phyloP scores from a whole-genome alignment of 2,329 filamentous ascomycete species.

The Cucurbitaria berberidis region DNA sequence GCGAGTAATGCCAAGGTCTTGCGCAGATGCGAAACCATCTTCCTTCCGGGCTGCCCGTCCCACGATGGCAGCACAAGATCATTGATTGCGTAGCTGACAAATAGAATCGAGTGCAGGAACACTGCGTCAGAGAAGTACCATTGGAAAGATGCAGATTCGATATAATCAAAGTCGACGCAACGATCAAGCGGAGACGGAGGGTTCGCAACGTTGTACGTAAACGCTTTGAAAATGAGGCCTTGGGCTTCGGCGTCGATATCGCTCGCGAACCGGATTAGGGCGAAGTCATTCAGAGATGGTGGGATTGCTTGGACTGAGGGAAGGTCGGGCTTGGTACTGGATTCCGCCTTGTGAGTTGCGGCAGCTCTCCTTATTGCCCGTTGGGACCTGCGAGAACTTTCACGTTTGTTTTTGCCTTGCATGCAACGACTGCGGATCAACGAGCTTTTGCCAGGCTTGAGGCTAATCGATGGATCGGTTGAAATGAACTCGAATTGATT shows the following conservation, averaged over 20 bases:
- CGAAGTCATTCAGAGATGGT: neutral
- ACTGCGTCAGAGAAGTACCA: slow-evolving; percentile 12
- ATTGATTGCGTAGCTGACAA: slow-evolving; percentile 12
- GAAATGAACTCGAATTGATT: slow-evolving; percentile 14
- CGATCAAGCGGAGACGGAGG: slow-evolving; percentile 13
- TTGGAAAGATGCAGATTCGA: slow-evolving; percentile 9
- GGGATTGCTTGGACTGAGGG: neutral
- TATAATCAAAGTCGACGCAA: slow-evolving; percentile 12
- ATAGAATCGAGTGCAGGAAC: slow-evolving; percentile 17
- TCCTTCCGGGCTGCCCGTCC: slow-evolving; percentile 8
- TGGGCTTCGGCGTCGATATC: slow-evolving; percentile 7
- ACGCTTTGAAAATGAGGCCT: slow-evolving; percentile 10
- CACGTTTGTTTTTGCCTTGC: slow-evolving; percentile 27
- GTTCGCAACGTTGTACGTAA: slow-evolving; percentile 8
- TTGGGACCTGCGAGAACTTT: slow-evolving; percentile 15
- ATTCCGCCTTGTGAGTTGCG: neutral
- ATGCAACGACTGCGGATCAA: slow-evolving; percentile 25
- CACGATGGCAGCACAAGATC: slow-evolving; percentile 10
- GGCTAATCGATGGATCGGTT: slow-evolving; percentile 5
- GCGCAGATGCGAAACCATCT: slow-evolving; percentile 13
- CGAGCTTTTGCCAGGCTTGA: slow-evolving; percentile 12
- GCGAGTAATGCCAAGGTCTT: slow-evolving; percentile 14
- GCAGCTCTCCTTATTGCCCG: slow-evolving; percentile 7
- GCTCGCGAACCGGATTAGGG: slow-evolving; percentile 6
- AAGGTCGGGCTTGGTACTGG: neutral